Evolutionary conservation across 208 protist species (phyloP), one percentile per base, ranked within the genome.

Genomic region (Acanthamoeba sp.): DNA sequence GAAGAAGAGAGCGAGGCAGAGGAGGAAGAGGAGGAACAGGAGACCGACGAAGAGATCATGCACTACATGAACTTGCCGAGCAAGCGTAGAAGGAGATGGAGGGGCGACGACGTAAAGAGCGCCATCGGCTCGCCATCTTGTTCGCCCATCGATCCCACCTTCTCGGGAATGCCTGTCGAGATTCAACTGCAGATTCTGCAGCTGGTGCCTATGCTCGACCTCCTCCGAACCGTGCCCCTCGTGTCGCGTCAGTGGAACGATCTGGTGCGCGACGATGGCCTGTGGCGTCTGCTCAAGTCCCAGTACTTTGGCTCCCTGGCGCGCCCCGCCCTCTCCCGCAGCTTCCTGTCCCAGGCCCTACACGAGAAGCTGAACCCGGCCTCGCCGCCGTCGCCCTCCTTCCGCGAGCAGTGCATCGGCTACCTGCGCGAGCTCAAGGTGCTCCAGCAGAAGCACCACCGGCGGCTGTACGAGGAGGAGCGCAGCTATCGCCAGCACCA

Each of bases 161-260:
- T 91, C 24, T 48, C 55, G 6, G 84, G 55, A 16, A 85, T 85
- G 76, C 76, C 76, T 14, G 45, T 45, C 10, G 76, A 85, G 45
- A 85, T 85, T 22, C 76, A 85, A 24, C 42, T 85, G 27, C 76
- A 59, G 42, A 85, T 85, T n/a, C 76, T 85, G 24, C 76, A 85
- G 32, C 20, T 85, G 76, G 76, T 85, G 38, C 76, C 76, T 9
- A 85, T 85, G 76, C 76, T 85, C 45, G 76, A 85, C 32, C 76
- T 85, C n/a, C 76, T 85, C 76, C 76, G 76, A 1, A 57, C 76
- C 22, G 42, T 85, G 27, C 76, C 76, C n/a, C 76, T 85, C 76
- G 76, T 85, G 29, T 85, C 76, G 76, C 76, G 76, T 36, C 76
- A 85, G 76, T 85, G 76, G 76, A 85, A 85, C 76, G 42, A 85